These are phyloP conservation scores for Cladorrhinum samala DNA, from an alignment of 495 filamentous ascomycete genomes.

Conservation along the genomic window DNA sequence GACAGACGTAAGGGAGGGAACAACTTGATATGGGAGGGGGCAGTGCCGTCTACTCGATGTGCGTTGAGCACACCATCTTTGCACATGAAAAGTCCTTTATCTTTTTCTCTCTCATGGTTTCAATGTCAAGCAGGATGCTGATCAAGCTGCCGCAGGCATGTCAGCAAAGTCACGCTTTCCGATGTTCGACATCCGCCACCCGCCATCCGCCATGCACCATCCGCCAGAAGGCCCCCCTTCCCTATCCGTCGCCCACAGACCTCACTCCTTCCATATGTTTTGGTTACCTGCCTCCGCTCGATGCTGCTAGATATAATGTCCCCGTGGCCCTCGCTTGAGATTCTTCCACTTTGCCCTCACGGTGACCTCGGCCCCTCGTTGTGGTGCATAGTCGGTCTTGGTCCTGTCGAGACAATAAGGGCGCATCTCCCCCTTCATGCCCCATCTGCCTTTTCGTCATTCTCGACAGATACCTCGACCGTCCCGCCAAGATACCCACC, in stretches of 20 bases:
- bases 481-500: not conserved
- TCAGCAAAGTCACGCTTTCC: not conserved
- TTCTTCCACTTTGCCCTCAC: not conserved
- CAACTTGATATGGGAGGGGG: too few species aligned
- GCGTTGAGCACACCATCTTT: not conserved
- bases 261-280: not conserved
- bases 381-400: not conserved
- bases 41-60: too few species aligned
- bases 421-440: not conserved
- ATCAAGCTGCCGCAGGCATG: not conserved
- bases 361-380: not conserved
- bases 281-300: not conserved
- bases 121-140: not conserved
- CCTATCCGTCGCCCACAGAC: not conserved
- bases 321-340: not conserved
- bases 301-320: not conserved
- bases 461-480: too few species aligned
- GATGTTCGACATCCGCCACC: constrained; percentile 5
- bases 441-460: not conserved
- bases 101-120: not conserved
- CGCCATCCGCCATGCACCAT: not conserved
- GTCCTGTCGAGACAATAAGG: not conserved
- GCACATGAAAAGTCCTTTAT: not conserved
- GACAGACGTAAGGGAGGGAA: too few species aligned
- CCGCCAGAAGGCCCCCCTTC: not conserved